These are phyloP conservation scores for Platanthera guangdongensis DNA, from an alignment of 106 monocot genomes.

Conservation along the genomic window DNA sequence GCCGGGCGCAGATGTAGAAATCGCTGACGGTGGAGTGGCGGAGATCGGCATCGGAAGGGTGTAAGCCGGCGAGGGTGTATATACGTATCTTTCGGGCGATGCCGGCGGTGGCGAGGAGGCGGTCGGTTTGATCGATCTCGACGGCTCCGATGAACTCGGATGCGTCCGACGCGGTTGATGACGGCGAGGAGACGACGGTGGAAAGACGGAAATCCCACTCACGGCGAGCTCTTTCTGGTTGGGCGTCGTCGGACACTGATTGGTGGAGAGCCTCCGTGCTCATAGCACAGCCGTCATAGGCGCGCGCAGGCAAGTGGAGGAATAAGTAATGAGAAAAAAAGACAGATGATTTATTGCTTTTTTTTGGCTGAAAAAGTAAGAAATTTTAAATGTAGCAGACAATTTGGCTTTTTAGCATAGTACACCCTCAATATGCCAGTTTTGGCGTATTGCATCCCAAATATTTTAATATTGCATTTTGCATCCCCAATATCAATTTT, in stretches of 20 bases:
- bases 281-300: conserved; percentile 13
- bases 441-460: no score
- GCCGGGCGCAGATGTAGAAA: conserved; percentile 72
- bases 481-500: no score
- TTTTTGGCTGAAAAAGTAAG: not conserved
- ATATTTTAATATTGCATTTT: no score
- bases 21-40: conserved; percentile 21
- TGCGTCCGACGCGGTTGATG: not conserved
- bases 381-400: no score
- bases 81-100: conserved; percentile 75
- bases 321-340: not conserved
- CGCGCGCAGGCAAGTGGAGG: not conserved
- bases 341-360: not conserved
- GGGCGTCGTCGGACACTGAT: not conserved
- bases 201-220: conserved; percentile 77
- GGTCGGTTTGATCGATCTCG: conserved; percentile 49
- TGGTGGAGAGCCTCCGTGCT: not conserved
- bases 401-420: no score
- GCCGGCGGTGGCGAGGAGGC: conserved; percentile 77
- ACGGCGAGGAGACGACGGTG: conserved; percentile 29
- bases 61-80: conserved; percentile 15
- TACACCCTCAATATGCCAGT: no score
- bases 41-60: not conserved
- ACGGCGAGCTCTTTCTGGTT: conserved; percentile 17
- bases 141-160: conserved; percentile 74